Conservation (phyloP, 805 yeast species). For the Cyberlindnera mrakii region DNA sequence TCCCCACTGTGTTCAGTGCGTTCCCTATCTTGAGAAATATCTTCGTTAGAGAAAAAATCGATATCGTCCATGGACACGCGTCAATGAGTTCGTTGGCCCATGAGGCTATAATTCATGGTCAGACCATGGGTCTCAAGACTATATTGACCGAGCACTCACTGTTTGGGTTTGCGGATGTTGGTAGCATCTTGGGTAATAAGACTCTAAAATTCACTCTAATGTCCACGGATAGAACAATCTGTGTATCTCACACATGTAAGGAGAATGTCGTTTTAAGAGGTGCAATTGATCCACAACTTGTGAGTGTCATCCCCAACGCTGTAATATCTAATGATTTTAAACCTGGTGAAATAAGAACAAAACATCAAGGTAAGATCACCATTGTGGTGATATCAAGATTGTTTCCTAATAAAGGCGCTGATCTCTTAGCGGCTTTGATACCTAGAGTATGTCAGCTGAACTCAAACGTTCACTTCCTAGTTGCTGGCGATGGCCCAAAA, state of each 20-base stretch:
- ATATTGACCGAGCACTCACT: conserved; percentile 95
- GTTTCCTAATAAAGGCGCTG: conserved; percentile 96
- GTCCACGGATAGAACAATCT: conserved; percentile 89
- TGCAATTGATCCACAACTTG: conserved; percentile 65
- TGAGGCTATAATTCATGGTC: conserved; percentile 87
- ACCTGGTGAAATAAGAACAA: conserved; percentile 31
- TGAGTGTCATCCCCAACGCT: conserved; percentile 95
- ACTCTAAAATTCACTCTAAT: conserved; percentile 74
- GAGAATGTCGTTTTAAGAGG: conserved; percentile 93
- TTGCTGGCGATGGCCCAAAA: conserved; percentile 98
- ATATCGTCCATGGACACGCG: conserved; percentile 94
- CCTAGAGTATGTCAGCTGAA: conserved; percentile 71
- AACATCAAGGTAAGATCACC: conserved; percentile 44
- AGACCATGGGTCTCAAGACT: conserved; percentile 87
- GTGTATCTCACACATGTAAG: conserved; percentile 94
- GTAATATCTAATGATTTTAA: conserved; percentile 76
- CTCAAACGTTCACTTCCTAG: conserved; percentile 64
- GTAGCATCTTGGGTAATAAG: conserved; percentile 82
- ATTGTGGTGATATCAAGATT: conserved; percentile 87
- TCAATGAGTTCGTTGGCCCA: conserved; percentile 81
- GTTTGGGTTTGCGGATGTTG: conserved; percentile 87
- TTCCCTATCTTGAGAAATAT: conserved; percentile 85
- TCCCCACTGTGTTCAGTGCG: conserved; percentile 84
- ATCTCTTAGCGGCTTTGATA: conserved; percentile 72
- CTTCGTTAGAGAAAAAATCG: conserved; percentile 75